Conservation (phyloP, 2,329 filamentous ascomycete species). For the Microsporum canis region DNA sequence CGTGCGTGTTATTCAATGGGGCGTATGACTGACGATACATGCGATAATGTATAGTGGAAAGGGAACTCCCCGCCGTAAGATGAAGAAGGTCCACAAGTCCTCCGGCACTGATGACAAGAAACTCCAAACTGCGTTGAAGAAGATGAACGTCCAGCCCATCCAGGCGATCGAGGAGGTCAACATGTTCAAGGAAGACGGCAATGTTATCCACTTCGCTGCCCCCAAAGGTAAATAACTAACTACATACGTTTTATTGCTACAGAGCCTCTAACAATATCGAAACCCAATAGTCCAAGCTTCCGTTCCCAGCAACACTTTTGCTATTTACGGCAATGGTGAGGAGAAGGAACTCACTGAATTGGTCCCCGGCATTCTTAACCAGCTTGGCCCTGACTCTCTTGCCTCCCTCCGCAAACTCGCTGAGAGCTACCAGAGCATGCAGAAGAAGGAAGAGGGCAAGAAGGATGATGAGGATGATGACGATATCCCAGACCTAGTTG, state of each 20-base stretch:
- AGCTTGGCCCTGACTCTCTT: slow-evolving; percentile 95
- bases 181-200: slow-evolving; percentile 99
- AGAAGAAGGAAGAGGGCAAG: slow-evolving; percentile 78
- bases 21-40: not conserved
- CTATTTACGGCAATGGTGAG: slow-evolving; percentile 97
- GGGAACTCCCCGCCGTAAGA: slow-evolving; percentile 92
- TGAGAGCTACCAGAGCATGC: slow-evolving; percentile 98
- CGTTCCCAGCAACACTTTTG: slow-evolving; percentile 96
- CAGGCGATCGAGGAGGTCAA: slow-evolving; percentile 99
- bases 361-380: slow-evolving; percentile 97
- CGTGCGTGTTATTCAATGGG: no score
- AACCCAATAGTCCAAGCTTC: slow-evolving; percentile 71
- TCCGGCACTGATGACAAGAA: slow-evolving; percentile 98
- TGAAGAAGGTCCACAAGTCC: slow-evolving; percentile 93
- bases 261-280: not conserved
- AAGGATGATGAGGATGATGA: slow-evolving; percentile 58
- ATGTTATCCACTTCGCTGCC: slow-evolving; percentile 97
- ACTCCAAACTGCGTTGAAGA: slow-evolving; percentile 93
- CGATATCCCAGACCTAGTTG: slow-evolving; percentile 93
- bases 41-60: slow-evolving; percentile 57
- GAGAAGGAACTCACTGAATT: slow-evolving; percentile 99
- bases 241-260: not conserved
- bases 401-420: slow-evolving; percentile 96
- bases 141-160: slow-evolving; percentile 99
- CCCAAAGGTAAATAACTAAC: slow-evolving; percentile 67